Evolutionary conservation across 23 red algal genomes (phyloP), one percentile per base, ranked within the genome.

Genomic region (Agarophyton chilense): DNA sequence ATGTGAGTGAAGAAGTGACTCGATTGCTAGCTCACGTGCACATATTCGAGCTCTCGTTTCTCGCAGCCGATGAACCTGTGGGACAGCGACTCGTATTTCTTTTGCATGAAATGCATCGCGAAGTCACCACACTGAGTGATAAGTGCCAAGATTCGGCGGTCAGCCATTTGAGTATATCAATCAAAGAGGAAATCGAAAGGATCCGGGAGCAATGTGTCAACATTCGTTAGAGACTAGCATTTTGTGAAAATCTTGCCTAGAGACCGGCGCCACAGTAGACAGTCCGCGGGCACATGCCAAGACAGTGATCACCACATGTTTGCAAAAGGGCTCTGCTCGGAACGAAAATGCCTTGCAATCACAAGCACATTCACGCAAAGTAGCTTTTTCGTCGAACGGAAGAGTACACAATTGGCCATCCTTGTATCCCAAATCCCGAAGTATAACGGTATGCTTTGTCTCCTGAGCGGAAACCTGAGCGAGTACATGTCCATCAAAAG

Each of bases 161-260:
- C 4, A 72, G 47, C 40, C 89, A 87, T 47, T 51, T 85, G 40
- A 81, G 79, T 41, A 67, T 96, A 29, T 52, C 81, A 28, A 92
- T 96, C 46, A 96, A 96, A 79, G 87, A 92, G 17, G 89, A 96
- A 72, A 78, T 96, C 36, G 94, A 96, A 76, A 81, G 84, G 72
- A 96, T 96, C n/a, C 80, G 94, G 19, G 94, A 96, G 70, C 94
- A 96, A 76, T 89, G 90, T 38, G 62, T 76, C 39, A 96, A 96
- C 41, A 86, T 96, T 61, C 72, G 76, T 22, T 96, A 88, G 50
- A 39, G 77, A 4, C 18, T 2, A 80, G 24, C 50, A 58, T 80
- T 25, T 55, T 80, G 51, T 50, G 35, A 36, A 80, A 80, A 14
- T 36, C 21, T 40, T 80, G 25, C 26, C 35, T 22, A 24, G 77